Conservation (phyloP, 2,329 filamentous ascomycete species). For the Fusarium verrucosum region DNA sequence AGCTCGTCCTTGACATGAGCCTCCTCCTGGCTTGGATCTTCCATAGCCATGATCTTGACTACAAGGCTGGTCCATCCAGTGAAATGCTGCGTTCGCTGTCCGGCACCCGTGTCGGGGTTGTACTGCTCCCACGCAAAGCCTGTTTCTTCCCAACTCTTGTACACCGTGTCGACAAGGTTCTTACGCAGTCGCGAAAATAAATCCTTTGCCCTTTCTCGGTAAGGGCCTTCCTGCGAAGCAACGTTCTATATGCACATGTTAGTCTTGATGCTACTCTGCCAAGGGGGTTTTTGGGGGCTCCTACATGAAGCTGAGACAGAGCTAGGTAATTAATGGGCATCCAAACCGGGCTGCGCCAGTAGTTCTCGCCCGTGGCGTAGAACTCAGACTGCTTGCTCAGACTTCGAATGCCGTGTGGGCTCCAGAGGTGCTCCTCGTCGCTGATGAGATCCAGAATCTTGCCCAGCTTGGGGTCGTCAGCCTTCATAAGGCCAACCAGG, state of each 20-base stretch:
- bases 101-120: constrained; percentile 88
- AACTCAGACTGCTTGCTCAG: constrained; percentile 83
- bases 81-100: constrained; percentile 97
- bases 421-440: constrained; percentile 89
- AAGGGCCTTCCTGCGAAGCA: constrained; percentile 72
- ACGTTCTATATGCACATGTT: constrained; percentile 61
- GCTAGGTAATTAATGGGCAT: constrained; percentile 96
- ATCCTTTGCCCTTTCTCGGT: constrained; percentile 72
- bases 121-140: constrained; percentile 99
- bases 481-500: constrained; percentile 79
- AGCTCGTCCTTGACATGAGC: constrained; percentile 58
- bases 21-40: constrained; percentile 63
- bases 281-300: constrained; percentile 48
- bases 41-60: constrained; percentile 97
- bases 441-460: constrained; percentile 79
- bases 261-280: constrained; percentile 7
- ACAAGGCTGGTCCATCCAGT: constrained; percentile 99
- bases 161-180: constrained; percentile 91
- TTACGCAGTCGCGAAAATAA: constrained; percentile 80
- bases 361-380: constrained; percentile 94
- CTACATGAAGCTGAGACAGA: constrained; percentile 78
- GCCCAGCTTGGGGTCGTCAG: constrained; percentile 78
- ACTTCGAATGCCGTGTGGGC: constrained; percentile 85
- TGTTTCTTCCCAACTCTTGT: constrained; percentile 85
- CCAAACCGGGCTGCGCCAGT: constrained; percentile 96